Evolutionary conservation across 108 stramenopile genomes (phyloP).

Genomic region (Stephanodiscus triporus): DNA sequence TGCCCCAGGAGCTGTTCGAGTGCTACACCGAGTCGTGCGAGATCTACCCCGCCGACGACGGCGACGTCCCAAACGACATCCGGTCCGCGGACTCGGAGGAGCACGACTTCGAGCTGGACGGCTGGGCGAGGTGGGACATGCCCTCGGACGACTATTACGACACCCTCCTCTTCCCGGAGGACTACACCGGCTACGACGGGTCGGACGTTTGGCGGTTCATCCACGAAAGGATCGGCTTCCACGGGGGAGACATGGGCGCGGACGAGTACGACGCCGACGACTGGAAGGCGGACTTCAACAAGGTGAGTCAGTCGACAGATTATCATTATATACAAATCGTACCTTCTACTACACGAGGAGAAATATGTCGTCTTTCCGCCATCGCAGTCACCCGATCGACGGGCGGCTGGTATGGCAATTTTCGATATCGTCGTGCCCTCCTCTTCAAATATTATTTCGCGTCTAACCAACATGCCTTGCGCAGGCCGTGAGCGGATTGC

Average conservation of each 20-base stretch:
- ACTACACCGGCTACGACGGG: conserved; percentile 90
- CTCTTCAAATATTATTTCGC: no score
- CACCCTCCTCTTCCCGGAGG: conserved; percentile 77
- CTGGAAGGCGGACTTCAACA: conserved; percentile 92
- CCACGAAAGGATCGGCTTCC: conserved; percentile 79
- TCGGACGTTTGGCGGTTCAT: conserved; percentile 82
- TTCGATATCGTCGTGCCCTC: no score
- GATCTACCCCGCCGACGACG: conserved; percentile 90
- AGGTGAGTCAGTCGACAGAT: conserved; percentile 6
- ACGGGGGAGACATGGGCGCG: conserved; percentile 50
- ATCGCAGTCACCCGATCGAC: no score
- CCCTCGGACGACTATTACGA: conserved; percentile 91
- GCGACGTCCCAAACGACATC: conserved; percentile 65
- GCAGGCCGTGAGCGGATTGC: conserved; percentile 77
- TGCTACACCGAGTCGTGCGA: conserved; percentile 91
- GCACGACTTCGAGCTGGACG: conserved; percentile 81
- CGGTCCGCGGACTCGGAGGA: conserved; percentile 57
- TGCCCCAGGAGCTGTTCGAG: conserved; percentile 88
- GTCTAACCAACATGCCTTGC: no score
- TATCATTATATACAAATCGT: no score
- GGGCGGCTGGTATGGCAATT: no score
- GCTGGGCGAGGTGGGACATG: conserved; percentile 93
- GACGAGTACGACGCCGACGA: conserved; percentile 80
- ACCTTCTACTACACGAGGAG: no score
- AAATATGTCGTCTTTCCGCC: no score